Evolutionary conservation across 805 yeast genomes (phyloP), one percentile per base, ranked within the genome.

Genomic region (Teunomyces pallodes): DNA sequence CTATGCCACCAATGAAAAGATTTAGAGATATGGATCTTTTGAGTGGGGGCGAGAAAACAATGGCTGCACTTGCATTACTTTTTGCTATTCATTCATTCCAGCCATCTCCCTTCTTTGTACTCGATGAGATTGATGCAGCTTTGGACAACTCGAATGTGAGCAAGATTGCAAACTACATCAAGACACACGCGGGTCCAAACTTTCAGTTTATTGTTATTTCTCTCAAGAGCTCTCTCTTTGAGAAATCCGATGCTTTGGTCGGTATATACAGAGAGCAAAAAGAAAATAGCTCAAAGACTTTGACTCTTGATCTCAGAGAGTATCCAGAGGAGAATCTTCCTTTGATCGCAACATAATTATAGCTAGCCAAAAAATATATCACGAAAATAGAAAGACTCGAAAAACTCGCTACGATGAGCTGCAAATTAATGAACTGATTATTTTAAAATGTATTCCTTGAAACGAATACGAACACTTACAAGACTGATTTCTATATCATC

Each of bases 101-200:
- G 45, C 97, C 97, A 2, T 86, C 97, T 0, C 99, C 99, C 29
- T 94, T 94, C 63, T 92, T 94, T 62, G 96, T 94, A 0, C 72
- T 94, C 38, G 99, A 94, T 65, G 99, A 94, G 67, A 90, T 94
- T n/a, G 99, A 94, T 69, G 98, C 99, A 0, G 98, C 98, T 0
- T 77, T 94, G 50, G 99, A 94, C 66, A 84, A 87, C 50, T 82
- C 89, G 20, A 94, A 94, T 60, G 97, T 94, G 20, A 81, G 81
- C 46, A 82, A 82, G 59, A 84, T 94, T 49, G 97, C 97, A n/a
- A 83, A 82, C 50, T 94, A 91, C 62, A 89, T 94, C 51, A 77
- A 77, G 44, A 80, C 78, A 51, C 83, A 86, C 56, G 83, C 92
- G 2, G 86, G 89, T 24, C 86, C 90, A 1, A 77, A 81, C 38